These are phyloP conservation scores for Delitschia confertaspora DNA, from an alignment of 495 filamentous ascomycete species.

Conservation along the genomic window DNA sequence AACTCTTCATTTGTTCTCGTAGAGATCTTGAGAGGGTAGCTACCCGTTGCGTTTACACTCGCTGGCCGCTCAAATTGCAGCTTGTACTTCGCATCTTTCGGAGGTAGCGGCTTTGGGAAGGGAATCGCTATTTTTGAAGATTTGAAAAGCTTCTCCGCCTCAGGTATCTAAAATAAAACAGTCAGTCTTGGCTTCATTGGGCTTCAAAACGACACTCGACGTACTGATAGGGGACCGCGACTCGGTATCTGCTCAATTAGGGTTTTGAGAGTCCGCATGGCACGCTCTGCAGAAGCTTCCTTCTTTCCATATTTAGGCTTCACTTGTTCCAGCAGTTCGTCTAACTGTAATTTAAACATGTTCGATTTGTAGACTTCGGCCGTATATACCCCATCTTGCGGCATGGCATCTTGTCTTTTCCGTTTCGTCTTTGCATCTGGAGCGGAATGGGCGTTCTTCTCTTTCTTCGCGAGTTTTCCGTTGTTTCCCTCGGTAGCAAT, in stretches of 20 bases:
- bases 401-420: constrained; percentile 5
- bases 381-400: constrained; percentile 25
- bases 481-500: neutral
- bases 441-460: neutral
- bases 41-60: constrained; percentile 79
- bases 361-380: constrained; percentile 50
- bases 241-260: constrained; percentile 64
- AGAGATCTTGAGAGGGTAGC: constrained; percentile 70
- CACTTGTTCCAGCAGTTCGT: constrained; percentile 67
- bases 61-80: constrained; percentile 66
- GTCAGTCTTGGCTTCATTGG: constrained; percentile 2
- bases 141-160: constrained; percentile 62
- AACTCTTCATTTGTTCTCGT: constrained; percentile 49
- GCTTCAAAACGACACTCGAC: constrained; percentile 18
- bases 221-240: constrained; percentile 46
- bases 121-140: constrained; percentile 60
- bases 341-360: constrained; percentile 79
- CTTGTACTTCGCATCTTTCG: constrained; percentile 66
- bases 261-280: constrained; percentile 61
- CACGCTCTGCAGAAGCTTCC: constrained; percentile 55
- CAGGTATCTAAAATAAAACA: constrained; percentile 43
- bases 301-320: constrained; percentile 59
- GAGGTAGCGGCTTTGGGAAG: constrained; percentile 68
- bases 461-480: neutral
- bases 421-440: neutral